phyloP scores from a whole-genome alignment of 2,329 filamentous ascomycete species.

The Emergomyces africanus region DNA sequence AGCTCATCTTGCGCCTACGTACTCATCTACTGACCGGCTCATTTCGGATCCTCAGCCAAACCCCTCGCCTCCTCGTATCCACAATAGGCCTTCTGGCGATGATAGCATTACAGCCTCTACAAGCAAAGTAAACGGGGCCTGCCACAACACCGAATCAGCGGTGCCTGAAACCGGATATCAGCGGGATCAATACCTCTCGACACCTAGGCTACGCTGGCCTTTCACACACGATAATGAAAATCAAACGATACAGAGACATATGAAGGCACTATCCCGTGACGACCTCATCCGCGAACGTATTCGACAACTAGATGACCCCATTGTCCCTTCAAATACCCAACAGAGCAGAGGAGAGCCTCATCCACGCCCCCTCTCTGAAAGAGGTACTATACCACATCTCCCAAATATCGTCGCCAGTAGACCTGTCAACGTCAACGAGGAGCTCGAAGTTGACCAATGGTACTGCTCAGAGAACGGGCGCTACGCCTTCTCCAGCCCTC shows the following conservation, averaged over 20 bases:
- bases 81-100: neutral
- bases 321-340: neutral
- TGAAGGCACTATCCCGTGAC: neutral
- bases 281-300: constrained; percentile 5
- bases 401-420: neutral
- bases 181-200: neutral
- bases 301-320: neutral
- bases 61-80: neutral
- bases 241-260: neutral
- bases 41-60: neutral
- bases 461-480: constrained; percentile 8
- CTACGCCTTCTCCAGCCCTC: constrained; percentile 9
- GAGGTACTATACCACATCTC: neutral
- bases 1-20: neutral
- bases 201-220: neutral
- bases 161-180: neutral
- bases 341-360: neutral
- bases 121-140: neutral
- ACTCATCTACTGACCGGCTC: neutral
- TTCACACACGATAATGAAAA: neutral
- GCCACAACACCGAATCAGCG: neutral
- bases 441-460: neutral
- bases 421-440: constrained; percentile 3
- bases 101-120: neutral
- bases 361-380: neutral